Percentiles rank a stretch among this genome's conserved stretches.
Conservation (phyloP, 2,329 filamentous ascomycete genomes). For the Talaromyces sp. region DNA sequence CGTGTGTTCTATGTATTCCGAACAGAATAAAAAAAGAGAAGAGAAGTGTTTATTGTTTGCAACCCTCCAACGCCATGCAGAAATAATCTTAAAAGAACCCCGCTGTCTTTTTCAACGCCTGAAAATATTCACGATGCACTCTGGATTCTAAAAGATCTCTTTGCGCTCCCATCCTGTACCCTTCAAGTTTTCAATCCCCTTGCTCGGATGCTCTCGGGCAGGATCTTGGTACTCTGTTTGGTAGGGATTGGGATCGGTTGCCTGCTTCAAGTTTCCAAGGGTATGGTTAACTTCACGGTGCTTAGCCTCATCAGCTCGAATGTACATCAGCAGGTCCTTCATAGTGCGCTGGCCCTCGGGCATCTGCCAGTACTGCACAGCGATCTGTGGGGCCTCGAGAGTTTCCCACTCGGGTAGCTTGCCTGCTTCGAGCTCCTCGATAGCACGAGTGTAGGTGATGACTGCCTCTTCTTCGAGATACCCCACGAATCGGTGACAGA, state of each 20-base stretch:
- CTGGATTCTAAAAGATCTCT: conserved; percentile 68
- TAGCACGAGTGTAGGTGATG: conserved; percentile 87
- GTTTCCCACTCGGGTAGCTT: conserved; percentile 78
- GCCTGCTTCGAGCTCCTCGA: conserved; percentile 84
- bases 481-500: conserved; percentile 92
- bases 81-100: background rate
- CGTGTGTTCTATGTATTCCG: background rate
- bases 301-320: conserved; percentile 85
- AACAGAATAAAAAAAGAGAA: background rate
- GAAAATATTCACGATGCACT: background rate
- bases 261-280: conserved; percentile 81
- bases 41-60: background rate
- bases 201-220: conserved; percentile 67
- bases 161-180: conserved; percentile 78
- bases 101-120: background rate
- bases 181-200: conserved; percentile 66
- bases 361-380: conserved; percentile 92
- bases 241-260: conserved; percentile 89
- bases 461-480: conserved; percentile 98
- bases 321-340: conserved; percentile 83
- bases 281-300: conserved; percentile 97
- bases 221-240: conserved; percentile 77
- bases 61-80: background rate
- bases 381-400: conserved; percentile 82
- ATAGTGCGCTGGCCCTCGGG: conserved; percentile 80